Evolutionary conservation across 1,284 basidiomycete species (phyloP), one percentile per base, ranked within the genome.

Genomic region (Papiliotrema fonsecae): DNA sequence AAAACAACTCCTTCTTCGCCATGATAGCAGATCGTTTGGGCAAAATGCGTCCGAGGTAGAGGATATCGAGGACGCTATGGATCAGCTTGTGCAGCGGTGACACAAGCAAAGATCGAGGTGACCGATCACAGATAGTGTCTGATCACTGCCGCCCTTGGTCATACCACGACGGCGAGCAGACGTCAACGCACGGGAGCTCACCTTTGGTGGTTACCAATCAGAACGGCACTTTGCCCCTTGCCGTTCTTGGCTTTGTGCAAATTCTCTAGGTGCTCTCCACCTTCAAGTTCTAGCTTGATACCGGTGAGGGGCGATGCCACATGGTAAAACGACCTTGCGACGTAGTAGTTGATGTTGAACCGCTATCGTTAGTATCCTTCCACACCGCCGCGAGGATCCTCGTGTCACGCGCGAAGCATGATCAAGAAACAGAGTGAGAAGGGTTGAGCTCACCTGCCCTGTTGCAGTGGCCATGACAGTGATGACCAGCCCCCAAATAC

Each of bases 121-220:
- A n/a, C n/a, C n/a, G n/a, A n/a, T n/a, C n/a, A n/a, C n/a, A n/a
- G n/a, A n/a, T n/a, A n/a, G n/a, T n/a, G n/a, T n/a, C n/a, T n/a
- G n/a, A n/a, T n/a, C n/a, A n/a, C n/a, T n/a, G n/a, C n/a, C n/a
- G n/a, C n/a, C n/a, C n/a, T n/a, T n/a, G n/a, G n/a, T n/a, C n/a
- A n/a, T n/a, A n/a, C n/a, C n/a, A n/a, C n/a, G n/a, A n/a, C n/a
- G n/a, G n/a, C 28, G 22, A 24, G 19, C 10, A 19, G 27, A 5
- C n/a, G 25, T 26, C 26, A 43, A 34, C 34, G 36, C n/a, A n/a
- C n/a, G n/a, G n/a, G n/a, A n/a, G n/a, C 65, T 50, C 26, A 76
- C 75, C 70, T 89, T 77, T 97, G 96, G 69, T 98, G 96, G 71
- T 98, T 98, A 9, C 82, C 84, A 54, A 97, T 80, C 26, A 94